A percentile compares a stretch with the other conserved stretches of the same genome.
Conservation (phyloP, 768 basidiomycete species). For the Phlebiopsis gigantea region DNA sequence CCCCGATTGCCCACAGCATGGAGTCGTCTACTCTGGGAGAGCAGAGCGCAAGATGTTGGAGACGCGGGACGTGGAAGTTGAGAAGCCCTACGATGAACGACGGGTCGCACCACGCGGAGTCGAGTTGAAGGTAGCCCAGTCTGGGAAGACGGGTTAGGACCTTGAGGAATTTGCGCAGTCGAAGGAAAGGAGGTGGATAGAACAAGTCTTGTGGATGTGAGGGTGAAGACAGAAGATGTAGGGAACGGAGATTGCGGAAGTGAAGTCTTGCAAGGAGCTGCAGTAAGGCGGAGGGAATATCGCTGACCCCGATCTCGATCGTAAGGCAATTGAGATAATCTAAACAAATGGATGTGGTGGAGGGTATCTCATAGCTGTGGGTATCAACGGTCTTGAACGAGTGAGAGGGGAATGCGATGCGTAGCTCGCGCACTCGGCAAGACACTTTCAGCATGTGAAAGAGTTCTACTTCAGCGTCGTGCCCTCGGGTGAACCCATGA, state of each 20-base stretch:
- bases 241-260: constrained; percentile 39
- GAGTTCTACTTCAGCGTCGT: constrained; percentile 53
- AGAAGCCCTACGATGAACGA: constrained; percentile 22
- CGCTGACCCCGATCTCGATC: constrained; percentile 44
- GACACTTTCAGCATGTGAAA: constrained; percentile 54
- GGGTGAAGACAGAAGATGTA: constrained; percentile 33
- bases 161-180: constrained; percentile 20
- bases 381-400: constrained; percentile 16
- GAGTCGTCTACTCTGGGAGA: constrained; percentile 15
- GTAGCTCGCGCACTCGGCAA: constrained; percentile 45
- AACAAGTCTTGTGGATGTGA: not conserved
- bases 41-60: constrained; percentile 21
- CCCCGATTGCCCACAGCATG: constrained; percentile 15
- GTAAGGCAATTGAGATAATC: constrained; percentile 42
- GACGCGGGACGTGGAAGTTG: constrained; percentile 16
- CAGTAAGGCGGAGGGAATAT: constrained; percentile 58
- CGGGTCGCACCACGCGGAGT: constrained; percentile 22
- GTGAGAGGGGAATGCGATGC: constrained; percentile 43
- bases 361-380: constrained; percentile 23
- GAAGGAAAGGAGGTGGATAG: constrained; percentile 11
- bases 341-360: constrained; percentile 33
- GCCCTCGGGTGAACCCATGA: constrained; percentile 58
- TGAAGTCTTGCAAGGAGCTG: constrained; percentile 42
- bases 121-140: constrained; percentile 18
- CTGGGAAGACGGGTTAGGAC: constrained; percentile 19